Evolutionary conservation across 192 early-diverging fungal species (phyloP).

Genomic region (Mortierella antarctica): DNA sequence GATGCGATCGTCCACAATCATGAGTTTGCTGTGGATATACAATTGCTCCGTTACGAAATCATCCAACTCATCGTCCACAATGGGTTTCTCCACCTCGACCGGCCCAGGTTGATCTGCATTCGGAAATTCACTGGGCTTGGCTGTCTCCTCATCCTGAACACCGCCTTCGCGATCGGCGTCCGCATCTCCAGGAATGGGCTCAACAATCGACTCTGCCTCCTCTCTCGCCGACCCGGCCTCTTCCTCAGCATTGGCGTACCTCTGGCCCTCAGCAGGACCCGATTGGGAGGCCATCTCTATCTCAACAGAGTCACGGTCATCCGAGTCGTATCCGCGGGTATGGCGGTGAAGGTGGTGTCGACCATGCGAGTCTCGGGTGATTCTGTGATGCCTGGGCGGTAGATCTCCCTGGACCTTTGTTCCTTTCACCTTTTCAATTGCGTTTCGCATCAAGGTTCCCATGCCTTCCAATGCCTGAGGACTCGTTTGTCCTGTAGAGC

Average conservation of each 20-base stretch:
- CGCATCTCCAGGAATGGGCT: neutral
- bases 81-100: neutral
- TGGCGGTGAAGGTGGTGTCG: neutral
- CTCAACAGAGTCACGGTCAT: neutral
- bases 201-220: slow-evolving; percentile 26
- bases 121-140: neutral
- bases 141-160: neutral
- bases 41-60: slow-evolving; percentile 81
- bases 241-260: neutral
- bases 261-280: neutral
- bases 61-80: slow-evolving; percentile 39
- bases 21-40: slow-evolving; percentile 88
- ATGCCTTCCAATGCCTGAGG: slow-evolving; percentile 18
- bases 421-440: slow-evolving; percentile 27
- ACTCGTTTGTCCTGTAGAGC: neutral
- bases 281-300: no score
- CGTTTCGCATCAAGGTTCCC: slow-evolving; percentile 14
- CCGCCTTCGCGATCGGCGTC: neutral
- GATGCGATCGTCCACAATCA: slow-evolving; percentile 89
- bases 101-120: neutral
- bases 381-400: slow-evolving; percentile 21
- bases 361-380: slow-evolving; percentile 1
- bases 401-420: slow-evolving; percentile 23
- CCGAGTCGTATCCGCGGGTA: slow-evolving; percentile 3
- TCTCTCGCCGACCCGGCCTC: neutral